Evolutionary conservation across 2,329 filamentous ascomycete species (phyloP).

Genomic region (Biscogniauxia sp.): DNA sequence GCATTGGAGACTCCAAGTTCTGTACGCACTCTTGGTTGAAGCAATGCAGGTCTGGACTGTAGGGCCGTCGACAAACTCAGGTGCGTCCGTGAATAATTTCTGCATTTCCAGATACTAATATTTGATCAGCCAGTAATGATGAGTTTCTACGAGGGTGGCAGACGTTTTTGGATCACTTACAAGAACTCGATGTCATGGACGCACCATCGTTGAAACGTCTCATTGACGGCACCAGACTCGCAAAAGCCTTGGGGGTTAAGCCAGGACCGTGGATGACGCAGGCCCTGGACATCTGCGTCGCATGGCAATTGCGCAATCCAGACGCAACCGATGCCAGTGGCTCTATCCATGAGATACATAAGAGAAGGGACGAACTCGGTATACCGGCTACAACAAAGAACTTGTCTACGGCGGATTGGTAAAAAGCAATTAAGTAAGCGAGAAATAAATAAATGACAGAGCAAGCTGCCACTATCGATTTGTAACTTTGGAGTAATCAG

Average conservation of each 20-base stretch:
- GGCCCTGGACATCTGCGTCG: slow-evolving; percentile 75
- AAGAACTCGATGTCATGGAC: slow-evolving; percentile 54
- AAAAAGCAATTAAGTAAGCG: neutral
- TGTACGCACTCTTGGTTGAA: slow-evolving; percentile 67
- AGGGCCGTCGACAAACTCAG: slow-evolving; percentile 33
- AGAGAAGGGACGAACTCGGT: slow-evolving; percentile 50
- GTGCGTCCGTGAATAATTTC: slow-evolving; percentile 34
- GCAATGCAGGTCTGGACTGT: slow-evolving; percentile 42
- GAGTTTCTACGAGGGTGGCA: slow-evolving; percentile 52
- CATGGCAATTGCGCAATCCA: slow-evolving; percentile 86
- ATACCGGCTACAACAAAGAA: slow-evolving; percentile 30
- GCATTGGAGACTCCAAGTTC: slow-evolving; percentile 69
- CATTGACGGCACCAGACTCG: slow-evolving; percentile 73
- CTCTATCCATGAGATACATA: slow-evolving; percentile 59
- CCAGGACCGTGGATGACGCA: slow-evolving; percentile 82
- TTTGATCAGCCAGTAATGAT: slow-evolving; percentile 18
- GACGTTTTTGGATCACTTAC: slow-evolving; percentile 53
- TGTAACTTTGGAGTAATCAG: neutral
- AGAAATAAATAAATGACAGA: no score
- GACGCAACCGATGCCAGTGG: slow-evolving; percentile 55
- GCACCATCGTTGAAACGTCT: slow-evolving; percentile 59
- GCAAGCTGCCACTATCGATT: neutral
- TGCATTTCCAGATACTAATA: slow-evolving; percentile 9
- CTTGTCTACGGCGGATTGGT: neutral
- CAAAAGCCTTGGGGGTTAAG: slow-evolving; percentile 63